Base-by-base conservation (phyloP, 108 stramenopile species). In the Fistulifera pelliculosa region DNA sequence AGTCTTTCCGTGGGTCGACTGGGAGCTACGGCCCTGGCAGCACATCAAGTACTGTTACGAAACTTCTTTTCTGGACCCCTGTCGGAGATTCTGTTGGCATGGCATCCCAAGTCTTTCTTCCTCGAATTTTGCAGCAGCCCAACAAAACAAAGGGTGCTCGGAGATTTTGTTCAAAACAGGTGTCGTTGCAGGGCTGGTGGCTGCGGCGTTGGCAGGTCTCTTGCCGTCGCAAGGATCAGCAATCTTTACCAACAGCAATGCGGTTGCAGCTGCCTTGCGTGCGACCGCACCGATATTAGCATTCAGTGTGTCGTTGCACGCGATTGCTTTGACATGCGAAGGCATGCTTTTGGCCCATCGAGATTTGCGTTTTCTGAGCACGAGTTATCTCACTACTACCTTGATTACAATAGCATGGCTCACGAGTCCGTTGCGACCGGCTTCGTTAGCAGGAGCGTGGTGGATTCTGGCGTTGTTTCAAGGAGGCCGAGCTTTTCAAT, bases 391-490 rank as follows among this genome's bases (percentile, higher is more conserved):
- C 10, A 18, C 41, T 41, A 56, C 55, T 19, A 56, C 55, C 12
- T 12, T 56, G 7, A 39, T 41, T 18, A 56, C 55, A 8, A 41
- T 41, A 16, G n/a, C 2, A 1, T 38, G 39, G 13, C 55, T 56
- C 19, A 23, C 41, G 40, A 56, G 55, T 41, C 55, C 55, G 11
- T 56, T 56, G 8, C 38, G 55, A 24, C 55, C 55, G 16, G 13
- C 55, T 11, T 41, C 55, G 12, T 56, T 56, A 41, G 55, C 31
- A 18, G 55, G 55, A 21, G 39, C 39, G 8, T 56, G 55, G 55
- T 56, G 55, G 55, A 56, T 56, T 41, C 21, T 56, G 27, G 55
- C 55, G 8, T 21, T 56, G 13, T 56, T 56, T 22, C 55, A 56
- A 41, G 55, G 39, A 11, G 41, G 55, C 38, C 55, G 55, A 19